Evolutionary conservation across 164 flowering plant genomes (phyloP).

Genomic region (Umbilicus rupestris): DNA sequence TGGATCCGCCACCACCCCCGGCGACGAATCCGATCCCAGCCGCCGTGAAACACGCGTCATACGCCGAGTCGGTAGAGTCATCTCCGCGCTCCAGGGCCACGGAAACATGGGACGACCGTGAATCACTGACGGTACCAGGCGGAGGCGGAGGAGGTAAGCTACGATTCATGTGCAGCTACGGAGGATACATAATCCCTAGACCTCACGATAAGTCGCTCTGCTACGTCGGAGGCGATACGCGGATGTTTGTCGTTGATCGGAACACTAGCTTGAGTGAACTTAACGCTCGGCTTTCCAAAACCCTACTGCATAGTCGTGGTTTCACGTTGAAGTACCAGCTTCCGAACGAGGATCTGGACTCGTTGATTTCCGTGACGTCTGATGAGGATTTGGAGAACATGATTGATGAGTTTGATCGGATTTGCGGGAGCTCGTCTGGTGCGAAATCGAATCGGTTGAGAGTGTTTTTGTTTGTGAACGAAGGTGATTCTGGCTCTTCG

Average conservation of each 20-base stretch:
- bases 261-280: slow-evolving; percentile 43
- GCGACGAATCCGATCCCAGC: slow-evolving; percentile 7
- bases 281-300: slow-evolving; percentile 42
- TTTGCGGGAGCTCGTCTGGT: not conserved
- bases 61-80: slow-evolving; percentile 49
- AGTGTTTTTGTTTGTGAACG: not conserved
- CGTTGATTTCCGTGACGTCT: slow-evolving; percentile 74
- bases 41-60: slow-evolving; percentile 13
- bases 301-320: slow-evolving; percentile 34
- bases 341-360: slow-evolving; percentile 84
- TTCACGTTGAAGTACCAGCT: slow-evolving; percentile 80
- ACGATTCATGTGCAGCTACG: slow-evolving; percentile 94
- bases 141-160: slow-evolving; percentile 30
- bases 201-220: slow-evolving; percentile 81
- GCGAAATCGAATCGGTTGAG: not conserved
- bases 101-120: slow-evolving; percentile 11
- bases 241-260: slow-evolving; percentile 76
- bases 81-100: slow-evolving; percentile 43
- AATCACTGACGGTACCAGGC: slow-evolving; percentile 11
- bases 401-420: slow-evolving; percentile 14
- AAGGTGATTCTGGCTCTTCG: slow-evolving; percentile 19
- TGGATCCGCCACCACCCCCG: slow-evolving; percentile 22
- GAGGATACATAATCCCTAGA: slow-evolving; percentile 86
- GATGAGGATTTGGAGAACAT: slow-evolving; percentile 38
- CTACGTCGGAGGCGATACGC: slow-evolving; percentile 87